phyloP scores from a whole-genome alignment of 2,329 filamentous ascomycete species.

The Trichoderma guizhouense region DNA sequence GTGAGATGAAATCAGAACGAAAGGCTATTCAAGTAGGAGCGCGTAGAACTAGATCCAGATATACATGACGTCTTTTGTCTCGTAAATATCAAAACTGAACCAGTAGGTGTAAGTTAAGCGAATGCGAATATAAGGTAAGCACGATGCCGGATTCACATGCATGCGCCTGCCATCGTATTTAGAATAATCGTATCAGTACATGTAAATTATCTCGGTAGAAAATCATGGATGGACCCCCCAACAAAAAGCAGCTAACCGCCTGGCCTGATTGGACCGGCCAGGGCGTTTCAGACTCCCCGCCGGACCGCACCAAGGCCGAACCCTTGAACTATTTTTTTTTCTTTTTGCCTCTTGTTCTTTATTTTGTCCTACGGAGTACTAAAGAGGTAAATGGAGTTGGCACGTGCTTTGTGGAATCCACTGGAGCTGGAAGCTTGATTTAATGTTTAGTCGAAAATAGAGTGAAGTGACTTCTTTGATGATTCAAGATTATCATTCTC shows the following conservation, averaged over 20 bases:
- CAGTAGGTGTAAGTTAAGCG: not conserved
- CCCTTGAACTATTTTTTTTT: not conserved
- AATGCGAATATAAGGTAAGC: not conserved
- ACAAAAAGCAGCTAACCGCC: not conserved
- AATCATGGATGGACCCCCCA: not conserved
- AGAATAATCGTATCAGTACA: not conserved
- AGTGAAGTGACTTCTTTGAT: not conserved
- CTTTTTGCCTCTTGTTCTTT: not conserved
- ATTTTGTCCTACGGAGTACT: not conserved
- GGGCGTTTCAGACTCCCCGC: conserved; percentile 7
- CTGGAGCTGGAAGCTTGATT: not conserved
- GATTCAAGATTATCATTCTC: not conserved
- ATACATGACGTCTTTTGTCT: not conserved
- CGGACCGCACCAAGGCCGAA: not conserved
- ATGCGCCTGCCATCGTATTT: not conserved
- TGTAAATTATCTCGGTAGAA: not conserved
- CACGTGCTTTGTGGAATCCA: not conserved
- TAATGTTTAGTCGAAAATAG: not conserved
- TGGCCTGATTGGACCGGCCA: not conserved
- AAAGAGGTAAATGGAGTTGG: not conserved
- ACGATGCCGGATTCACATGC: not conserved
- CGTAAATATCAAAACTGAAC: not conserved
- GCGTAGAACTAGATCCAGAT: too few species aligned
- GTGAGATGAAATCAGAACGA: too few species aligned
- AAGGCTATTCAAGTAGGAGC: too few species aligned